phyloP scores from a whole-genome alignment of 179 eudicot genomes.

The Silene noctiflora region DNA sequence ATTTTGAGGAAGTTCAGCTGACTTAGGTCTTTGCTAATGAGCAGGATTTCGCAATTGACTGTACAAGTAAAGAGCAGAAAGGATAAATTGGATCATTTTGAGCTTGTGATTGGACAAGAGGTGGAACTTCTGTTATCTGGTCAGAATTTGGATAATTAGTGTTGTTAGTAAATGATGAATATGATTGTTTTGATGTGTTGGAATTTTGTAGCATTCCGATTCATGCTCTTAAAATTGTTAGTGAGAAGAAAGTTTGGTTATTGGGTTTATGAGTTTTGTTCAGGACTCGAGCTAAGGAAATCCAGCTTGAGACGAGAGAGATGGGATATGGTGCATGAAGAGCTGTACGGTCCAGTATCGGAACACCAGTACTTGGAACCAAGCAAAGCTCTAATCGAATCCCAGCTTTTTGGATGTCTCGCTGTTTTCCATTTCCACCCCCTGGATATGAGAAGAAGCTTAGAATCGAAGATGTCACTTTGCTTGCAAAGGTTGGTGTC shows the following conservation, averaged over 20 bases:
- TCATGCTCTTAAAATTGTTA: constrained; percentile 11
- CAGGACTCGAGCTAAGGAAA: constrained; percentile 29
- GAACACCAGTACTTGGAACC: constrained; percentile 27
- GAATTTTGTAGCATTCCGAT: constrained; percentile 24
- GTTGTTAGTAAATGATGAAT: constrained; percentile 16
- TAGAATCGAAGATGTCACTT: constrained; percentile 33
- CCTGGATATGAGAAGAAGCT: constrained; percentile 57
- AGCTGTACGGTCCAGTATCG: constrained; percentile 31
- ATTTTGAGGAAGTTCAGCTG: constrained; percentile 16
- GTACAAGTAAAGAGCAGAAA: constrained; percentile 12
- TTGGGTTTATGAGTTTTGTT: constrained; percentile 25
- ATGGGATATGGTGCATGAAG: constrained; percentile 43
- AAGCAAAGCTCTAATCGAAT: constrained; percentile 27
- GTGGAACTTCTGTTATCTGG: constrained; percentile 21
- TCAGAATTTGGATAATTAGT: constrained; percentile 28
- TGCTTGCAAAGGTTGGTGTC: constrained; percentile 43
- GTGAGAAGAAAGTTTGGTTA: constrained; percentile 26
- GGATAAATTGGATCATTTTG: constrained; percentile 20
- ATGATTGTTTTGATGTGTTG: constrained; percentile 27
- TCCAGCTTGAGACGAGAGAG: constrained; percentile 37
- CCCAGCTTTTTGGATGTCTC: constrained; percentile 44
- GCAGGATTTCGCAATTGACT: constrained; percentile 15
- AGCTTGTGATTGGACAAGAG: constrained; percentile 17
- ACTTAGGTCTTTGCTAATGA: constrained; percentile 14
- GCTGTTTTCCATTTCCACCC: constrained; percentile 68